Base-by-base conservation (phyloP, 2,329 filamentous ascomycete species). In the Ceratocystis colombiana region DNA sequence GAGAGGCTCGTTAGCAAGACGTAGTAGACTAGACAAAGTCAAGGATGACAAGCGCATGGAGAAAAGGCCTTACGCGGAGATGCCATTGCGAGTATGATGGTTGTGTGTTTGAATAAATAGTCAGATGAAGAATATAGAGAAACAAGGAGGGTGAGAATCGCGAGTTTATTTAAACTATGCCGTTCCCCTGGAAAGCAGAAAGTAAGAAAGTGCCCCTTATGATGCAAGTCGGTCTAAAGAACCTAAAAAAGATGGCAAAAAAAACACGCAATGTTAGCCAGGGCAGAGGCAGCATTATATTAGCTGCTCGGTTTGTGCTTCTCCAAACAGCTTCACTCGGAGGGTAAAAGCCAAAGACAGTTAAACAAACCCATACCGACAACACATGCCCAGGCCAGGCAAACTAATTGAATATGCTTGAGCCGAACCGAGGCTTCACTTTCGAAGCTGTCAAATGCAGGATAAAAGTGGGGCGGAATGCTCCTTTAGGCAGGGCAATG, bases 31-130 rank as follows among this genome's bases (percentile, higher is more conserved):
- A 5, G 37, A 57, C 62, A 30, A 45, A 20, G 45, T 10, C 37
- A 41, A 41, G 37, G 17, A 57, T 30, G 4, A 44, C 6, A 7
- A 17, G 17, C 15, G 48, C 12, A 50, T 10, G 28, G n/a, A 61
- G 41, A 37, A 17, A 20, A 10, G 28, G 22, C n/a, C 88, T 75
- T 85, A 92, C 89, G 89, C 77, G 88, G 87, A 77, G 88, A 90
- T 70, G 88, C 86, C 88, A 92, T 92, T 67, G 65, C 61, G 66
- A 67, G 25, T 28, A 64, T 68, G 69, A 15, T 77, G 75, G 70
- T 66, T 69, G 65, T 67, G 48, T 66, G 67, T 68, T 44, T 59
- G 41, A 61, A 10, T 15, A 3, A 28, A 20, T 22, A 22, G 55
- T 22, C 6, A 20, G 8, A 45, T 30, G 61, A 17, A 33, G 50